Evolutionary conservation across 2,329 filamentous ascomycete genomes (phyloP).

Genomic region (Nigrograna mackinnonii): DNA sequence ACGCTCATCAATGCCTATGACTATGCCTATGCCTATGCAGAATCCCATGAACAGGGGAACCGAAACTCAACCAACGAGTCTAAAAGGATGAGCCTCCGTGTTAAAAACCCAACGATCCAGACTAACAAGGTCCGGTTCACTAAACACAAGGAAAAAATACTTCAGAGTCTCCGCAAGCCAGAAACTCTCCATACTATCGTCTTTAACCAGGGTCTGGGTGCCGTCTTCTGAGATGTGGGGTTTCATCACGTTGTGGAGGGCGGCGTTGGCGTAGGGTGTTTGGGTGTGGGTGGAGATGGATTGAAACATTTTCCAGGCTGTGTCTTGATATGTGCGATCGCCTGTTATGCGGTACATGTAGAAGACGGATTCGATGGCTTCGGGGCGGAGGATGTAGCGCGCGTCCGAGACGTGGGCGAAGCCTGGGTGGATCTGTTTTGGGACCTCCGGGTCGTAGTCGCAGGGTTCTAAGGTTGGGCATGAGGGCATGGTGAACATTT

Average conservation of each 20-base stretch:
- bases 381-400: constrained; percentile 66
- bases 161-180: constrained; percentile 70
- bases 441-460: constrained; percentile 41
- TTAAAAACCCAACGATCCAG: constrained; percentile 66
- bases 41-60: too few species aligned
- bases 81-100: constrained; percentile 45
- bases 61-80: constrained; percentile 7
- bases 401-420: constrained; percentile 59
- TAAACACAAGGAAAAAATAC: constrained; percentile 66
- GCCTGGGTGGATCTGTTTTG: constrained; percentile 44
- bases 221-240: constrained; percentile 26
- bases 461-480: constrained; percentile 44
- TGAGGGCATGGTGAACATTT: constrained; percentile 54
- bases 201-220: constrained; percentile 12
- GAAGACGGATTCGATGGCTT: constrained; percentile 78
- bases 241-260: constrained; percentile 58
- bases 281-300: constrained; percentile 64
- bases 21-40: too few species aligned
- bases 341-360: constrained; percentile 74
- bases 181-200: constrained; percentile 72
- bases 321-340: constrained; percentile 63
- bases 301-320: constrained; percentile 74
- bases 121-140: constrained; percentile 58
- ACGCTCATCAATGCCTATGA: too few species aligned
- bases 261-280: constrained; percentile 64